A percentile compares a stretch with the other conserved stretches of the same genome.
Evolutionary conservation across 768 basidiomycete genomes (phyloP).

Genomic region (Naganishia friedmannii): DNA sequence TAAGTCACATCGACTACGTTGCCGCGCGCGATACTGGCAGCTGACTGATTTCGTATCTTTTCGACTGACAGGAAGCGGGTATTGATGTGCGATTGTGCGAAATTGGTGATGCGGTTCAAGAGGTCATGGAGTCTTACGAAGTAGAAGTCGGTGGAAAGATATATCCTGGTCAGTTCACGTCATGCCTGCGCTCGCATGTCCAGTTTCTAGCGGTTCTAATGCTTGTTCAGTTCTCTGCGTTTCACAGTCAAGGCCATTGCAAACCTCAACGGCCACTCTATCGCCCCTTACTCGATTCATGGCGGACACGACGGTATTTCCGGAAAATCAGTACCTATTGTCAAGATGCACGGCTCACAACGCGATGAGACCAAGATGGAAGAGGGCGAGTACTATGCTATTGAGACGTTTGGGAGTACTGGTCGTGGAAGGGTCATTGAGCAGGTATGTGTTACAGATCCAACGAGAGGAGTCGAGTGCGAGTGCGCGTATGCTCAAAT

Average conservation of each 20-base stretch:
- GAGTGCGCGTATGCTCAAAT: neutral
- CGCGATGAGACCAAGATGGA: constrained; percentile 92
- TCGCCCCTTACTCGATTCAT: constrained; percentile 85
- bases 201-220: neutral
- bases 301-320: constrained; percentile 54
- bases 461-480: neutral
- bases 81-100: constrained; percentile 93
- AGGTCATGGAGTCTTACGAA: constrained; percentile 98
- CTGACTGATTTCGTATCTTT: neutral
- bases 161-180: constrained; percentile 62
- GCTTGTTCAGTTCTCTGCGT: neutral
- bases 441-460: constrained; percentile 57
- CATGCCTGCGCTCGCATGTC: neutral
- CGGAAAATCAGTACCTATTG: constrained; percentile 84
- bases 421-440: constrained; percentile 85
- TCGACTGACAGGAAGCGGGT: constrained; percentile 73
- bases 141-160: constrained; percentile 85
- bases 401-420: constrained; percentile 98
- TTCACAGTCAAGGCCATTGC: constrained; percentile 83
- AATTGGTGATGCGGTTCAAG: constrained; percentile 85
- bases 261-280: constrained; percentile 92
- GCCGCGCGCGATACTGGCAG: neutral
- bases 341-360: constrained; percentile 63
- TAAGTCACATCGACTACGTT: constrained; percentile 49
- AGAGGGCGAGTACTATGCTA: constrained; percentile 97